Evolutionary conservation across 345 rosid species (phyloP), one percentile per base, ranked within the genome.

Genomic region (Balakata baccata): DNA sequence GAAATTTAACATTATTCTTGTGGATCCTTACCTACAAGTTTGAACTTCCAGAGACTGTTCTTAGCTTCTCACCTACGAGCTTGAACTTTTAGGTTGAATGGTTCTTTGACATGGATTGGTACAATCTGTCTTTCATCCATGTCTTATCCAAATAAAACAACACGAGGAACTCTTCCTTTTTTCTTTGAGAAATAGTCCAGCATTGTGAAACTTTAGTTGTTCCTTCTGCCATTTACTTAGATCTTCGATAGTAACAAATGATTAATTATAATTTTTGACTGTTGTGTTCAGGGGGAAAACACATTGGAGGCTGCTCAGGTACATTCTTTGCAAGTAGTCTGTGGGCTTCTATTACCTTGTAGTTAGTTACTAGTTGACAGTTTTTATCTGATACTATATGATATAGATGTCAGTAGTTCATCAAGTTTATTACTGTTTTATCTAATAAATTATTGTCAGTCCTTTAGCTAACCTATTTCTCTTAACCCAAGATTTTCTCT

Each of bases 301-400:
- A 92, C 80, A 83, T 95, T 22, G 98, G 99, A 18, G 98, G 99
- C 68, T 95, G 96, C 82, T 82, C 98, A 87, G 99, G 99, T 92
- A 86, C 69, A 54, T 12, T 62, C 64, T 38, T 68, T 25, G 59
- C 39, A 8, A 13, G 49, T 2, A 59, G 41, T 34, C 29, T 39
- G 22, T 5, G 6, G n/a, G 38, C 50, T 62, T 51, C 9, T 64
- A 10, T 38, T 64, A 18, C 4, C 43, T 6, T 6, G 47, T 43
- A 43, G 8, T 43, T 43, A 43, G 8, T 43, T 43, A 10, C 47
- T 43, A 7, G 18, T 1, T 29, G 34, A 29, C 0, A 18, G 3
- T 3, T 51, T 23, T 69, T 41, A 18, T 14, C 25, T 49, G 37
- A 46, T 46, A 37, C 51, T 46, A 69, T 70, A 69, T 64, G 7